Percentiles rank a stretch among this genome's conserved stretches.
Evolutionary conservation across 2,329 filamentous ascomycete genomes (phyloP).

Genomic region (Colletotrichum tamarilloi): DNA sequence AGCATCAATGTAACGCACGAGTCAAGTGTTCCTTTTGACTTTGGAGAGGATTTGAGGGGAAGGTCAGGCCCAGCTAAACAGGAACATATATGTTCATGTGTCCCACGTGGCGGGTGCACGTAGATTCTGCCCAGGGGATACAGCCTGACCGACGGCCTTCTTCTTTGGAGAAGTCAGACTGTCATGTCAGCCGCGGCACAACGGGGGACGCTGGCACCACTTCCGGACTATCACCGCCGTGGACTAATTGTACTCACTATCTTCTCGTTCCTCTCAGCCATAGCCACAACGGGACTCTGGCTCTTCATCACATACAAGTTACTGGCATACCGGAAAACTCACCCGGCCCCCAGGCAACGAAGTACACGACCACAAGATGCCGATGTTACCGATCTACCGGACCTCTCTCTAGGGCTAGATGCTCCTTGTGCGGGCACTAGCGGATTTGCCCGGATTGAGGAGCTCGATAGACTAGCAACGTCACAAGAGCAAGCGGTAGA

Average conservation of each 20-base stretch:
- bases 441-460: slow-evolving; percentile 5
- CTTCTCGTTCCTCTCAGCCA: slow-evolving; percentile 18
- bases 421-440: not conserved
- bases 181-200: slow-evolving; percentile 20
- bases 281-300: slow-evolving; percentile 11
- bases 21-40: not conserved
- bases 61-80: not conserved
- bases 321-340: not conserved
- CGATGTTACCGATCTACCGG: not conserved
- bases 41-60: not conserved
- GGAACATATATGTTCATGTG: not conserved
- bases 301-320: slow-evolving; percentile 26
- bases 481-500: not conserved
- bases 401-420: slow-evolving; percentile 13
- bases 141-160: too few relatives aligned
- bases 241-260: slow-evolving; percentile 11
- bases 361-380: not conserved
- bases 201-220: slow-evolving; percentile 15
- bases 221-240: slow-evolving; percentile 19
- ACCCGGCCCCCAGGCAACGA: not conserved
- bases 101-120: not conserved
- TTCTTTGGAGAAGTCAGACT: not conserved
- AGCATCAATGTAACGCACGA: not conserved
- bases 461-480: slow-evolving; percentile 18
- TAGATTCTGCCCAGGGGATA: not conserved